Evolutionary conservation across 768 basidiomycete species (phyloP), one percentile per base, ranked within the genome.

Genomic region (Lactarius akahatsu): DNA sequence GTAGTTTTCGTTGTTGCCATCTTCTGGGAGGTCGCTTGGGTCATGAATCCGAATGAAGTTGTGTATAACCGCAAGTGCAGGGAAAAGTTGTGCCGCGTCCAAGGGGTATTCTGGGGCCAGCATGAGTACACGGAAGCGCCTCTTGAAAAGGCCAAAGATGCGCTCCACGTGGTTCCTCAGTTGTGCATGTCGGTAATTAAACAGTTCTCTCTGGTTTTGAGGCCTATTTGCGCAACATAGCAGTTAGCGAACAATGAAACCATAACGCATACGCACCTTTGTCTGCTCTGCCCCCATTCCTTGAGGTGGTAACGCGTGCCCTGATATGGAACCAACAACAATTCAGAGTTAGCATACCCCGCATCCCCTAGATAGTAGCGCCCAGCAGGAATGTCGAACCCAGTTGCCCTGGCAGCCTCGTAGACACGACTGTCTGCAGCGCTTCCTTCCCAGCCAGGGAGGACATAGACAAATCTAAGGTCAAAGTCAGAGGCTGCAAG

Each of bases 271-370:
- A 41, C 15, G 15, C 15, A 41, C 40, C 40, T 41, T 2, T 16
- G 18, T 1, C 20, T 45, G 7, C 18, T 18, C 20, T n/a, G 43
- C 0, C 43, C 76, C 76, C 77, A 78, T 63, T 79, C 78, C 47
- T 55, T 40, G 4, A 78, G 63, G 66, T 79, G 78, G 68, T 78
- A 79, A 2, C 72, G 70, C 0, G 74, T 71, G 38, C 72, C 70
- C 13, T 20, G 70, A 63, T 71, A 77, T 11, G 77, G 77, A 1
- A 74, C 68, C 11, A 79, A 61, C 2, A 76, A 61, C 1, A 68
- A 65, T 59, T 70, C 66, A 43, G 73, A 74, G 5, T 45, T n/a
- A 10, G 71, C 61, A 70, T 75, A 45, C 2, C 43, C 43, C 2
- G 38, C 38, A 38, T 38, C 38, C 9, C 38, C 38, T 13, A 45